A percentile compares a stretch with the other conserved stretches of the same genome.
phyloP scores from a whole-genome alignment of 257 asterid genomes.

The Nicotiana benthamiana region DNA sequence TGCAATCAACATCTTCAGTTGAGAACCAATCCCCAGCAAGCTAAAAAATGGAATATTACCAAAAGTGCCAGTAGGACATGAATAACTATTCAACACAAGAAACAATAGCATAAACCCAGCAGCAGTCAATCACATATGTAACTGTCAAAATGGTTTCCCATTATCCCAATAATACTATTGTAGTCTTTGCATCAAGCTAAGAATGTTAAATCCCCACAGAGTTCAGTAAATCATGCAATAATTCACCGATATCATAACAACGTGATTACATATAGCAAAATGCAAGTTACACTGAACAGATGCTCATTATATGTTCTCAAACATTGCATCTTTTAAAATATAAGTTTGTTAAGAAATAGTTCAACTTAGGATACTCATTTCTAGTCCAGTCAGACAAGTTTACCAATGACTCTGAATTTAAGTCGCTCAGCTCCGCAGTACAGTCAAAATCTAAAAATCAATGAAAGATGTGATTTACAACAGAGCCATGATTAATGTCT shows the following conservation, averaged over 20 bases:
- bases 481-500: not conserved
- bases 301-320: not conserved
- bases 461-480: not conserved
- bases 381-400: not conserved
- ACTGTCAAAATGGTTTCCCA: not conserved
- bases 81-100: not conserved
- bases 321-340: not conserved
- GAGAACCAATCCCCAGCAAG: conserved; percentile 62
- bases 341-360: not conserved
- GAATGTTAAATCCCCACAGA: not conserved
- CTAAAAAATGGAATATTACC: conserved; percentile 35
- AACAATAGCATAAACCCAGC: not conserved
- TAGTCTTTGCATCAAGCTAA: not conserved
- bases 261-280: not conserved
- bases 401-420: not conserved
- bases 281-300: not conserved
- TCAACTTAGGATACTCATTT: not conserved
- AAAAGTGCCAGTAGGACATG: not conserved
- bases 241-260: not conserved
- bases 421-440: not conserved
- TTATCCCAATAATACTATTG: too few species aligned
- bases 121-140: not conserved
- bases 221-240: not conserved
- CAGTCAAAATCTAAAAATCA: not conserved
- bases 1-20: conserved; percentile 72